phyloP scores from a whole-genome alignment of 495 filamentous ascomycete species.

The Penicillium canariense region DNA sequence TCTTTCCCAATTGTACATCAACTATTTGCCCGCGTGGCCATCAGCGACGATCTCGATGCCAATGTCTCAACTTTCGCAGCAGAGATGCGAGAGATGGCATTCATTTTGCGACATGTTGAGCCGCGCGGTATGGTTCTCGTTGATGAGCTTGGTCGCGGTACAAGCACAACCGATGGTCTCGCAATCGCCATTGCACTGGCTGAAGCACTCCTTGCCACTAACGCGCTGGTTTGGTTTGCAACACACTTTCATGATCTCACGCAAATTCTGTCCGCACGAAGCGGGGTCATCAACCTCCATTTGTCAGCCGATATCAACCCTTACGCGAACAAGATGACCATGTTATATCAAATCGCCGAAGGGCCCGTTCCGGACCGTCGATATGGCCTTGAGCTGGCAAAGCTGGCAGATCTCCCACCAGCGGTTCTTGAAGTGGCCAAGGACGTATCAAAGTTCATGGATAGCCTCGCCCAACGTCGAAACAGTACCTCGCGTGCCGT shows the following conservation, averaged over 20 bases:
- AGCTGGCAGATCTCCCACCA: constrained; percentile 69
- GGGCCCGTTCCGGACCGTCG: constrained; percentile 69
- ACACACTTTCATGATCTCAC: constrained; percentile 90
- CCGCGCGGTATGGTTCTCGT: constrained; percentile 75
- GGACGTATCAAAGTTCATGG: constrained; percentile 58
- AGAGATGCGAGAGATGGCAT: constrained; percentile 94
- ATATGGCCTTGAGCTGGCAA: constrained; percentile 76
- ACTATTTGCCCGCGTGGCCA: constrained; percentile 82
- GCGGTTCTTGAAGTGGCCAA: constrained; percentile 66
- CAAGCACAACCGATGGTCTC: constrained; percentile 83
- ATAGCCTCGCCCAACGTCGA: constrained; percentile 48
- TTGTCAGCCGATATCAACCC: constrained; percentile 65
- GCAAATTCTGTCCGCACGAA: constrained; percentile 66
- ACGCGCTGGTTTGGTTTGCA: constrained; percentile 81
- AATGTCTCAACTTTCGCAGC: constrained; percentile 92
- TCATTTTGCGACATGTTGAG: constrained; percentile 79
- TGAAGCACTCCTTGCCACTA: constrained; percentile 77
- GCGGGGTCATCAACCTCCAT: constrained; percentile 78
- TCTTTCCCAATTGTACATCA: constrained; percentile 77
- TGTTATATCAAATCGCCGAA: constrained; percentile 77
- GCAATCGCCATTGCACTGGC: constrained; percentile 86
- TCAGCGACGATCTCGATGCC: constrained; percentile 83
- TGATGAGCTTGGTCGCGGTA: constrained; percentile 91
- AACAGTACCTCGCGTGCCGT: constrained; percentile 57
- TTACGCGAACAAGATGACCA: constrained; percentile 60